phyloP scores from a whole-genome alignment of 257 asterid species.

The Solanum pinnatisectum region DNA sequence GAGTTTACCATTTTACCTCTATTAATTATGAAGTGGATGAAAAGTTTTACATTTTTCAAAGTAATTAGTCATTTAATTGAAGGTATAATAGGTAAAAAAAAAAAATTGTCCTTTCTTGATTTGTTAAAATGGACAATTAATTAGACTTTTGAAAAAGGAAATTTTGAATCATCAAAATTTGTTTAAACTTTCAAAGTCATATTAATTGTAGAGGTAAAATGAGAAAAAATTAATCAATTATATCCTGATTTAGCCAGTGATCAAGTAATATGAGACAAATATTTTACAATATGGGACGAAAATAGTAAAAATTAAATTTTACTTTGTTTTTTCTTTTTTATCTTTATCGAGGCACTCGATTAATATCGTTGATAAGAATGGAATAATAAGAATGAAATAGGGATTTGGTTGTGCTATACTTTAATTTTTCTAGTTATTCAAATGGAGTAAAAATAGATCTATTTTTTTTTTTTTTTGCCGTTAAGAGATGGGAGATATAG shows the following conservation, averaged over 20 bases:
- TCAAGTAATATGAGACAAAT: no score
- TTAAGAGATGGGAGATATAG: constrained; percentile 17
- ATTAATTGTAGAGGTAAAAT: not conserved
- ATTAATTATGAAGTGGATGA: no score
- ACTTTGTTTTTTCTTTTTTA: constrained; percentile 1
- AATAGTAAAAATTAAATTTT: not conserved
- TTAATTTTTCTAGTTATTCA: not conserved
- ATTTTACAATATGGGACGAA: not conserved
- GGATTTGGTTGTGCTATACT: constrained; percentile 10
- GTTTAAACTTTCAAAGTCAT: no score
- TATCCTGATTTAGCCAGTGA: not conserved
- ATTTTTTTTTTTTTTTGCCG: not conserved
- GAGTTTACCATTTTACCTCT: no score
- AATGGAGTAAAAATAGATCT: constrained; percentile 15
- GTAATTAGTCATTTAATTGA: no score
- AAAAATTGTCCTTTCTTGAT: no score
- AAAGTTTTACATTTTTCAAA: no score
- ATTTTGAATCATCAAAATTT: no score
- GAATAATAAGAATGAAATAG: constrained; percentile 15
- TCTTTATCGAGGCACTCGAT: constrained; percentile 28
- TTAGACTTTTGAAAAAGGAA: no score
- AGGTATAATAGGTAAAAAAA: no score
- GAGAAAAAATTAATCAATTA: no score
- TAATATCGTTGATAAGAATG: not conserved
- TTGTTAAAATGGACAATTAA: no score